Evolutionary conservation across 169 alveolate genomes (phyloP), one percentile per base, ranked within the genome.

Genomic region (Condylostoma magnum): DNA sequence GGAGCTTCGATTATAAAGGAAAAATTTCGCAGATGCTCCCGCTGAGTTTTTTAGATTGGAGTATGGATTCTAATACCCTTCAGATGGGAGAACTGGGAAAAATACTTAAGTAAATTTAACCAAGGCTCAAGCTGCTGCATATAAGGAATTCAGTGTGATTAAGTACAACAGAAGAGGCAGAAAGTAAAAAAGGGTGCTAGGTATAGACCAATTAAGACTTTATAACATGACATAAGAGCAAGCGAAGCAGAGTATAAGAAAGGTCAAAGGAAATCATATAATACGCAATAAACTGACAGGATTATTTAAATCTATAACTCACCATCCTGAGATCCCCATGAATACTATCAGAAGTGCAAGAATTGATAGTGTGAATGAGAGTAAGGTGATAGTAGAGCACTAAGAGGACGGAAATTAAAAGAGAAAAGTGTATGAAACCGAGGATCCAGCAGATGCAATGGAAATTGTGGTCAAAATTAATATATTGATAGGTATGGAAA

Each of bases 321-420:
- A 60, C 27, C 71, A 60, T 34, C 71, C 56, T 12, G 71, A 60
- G 43, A 60, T 60, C 27, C 71, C 71, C 8, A 60, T 60, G 8
- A 0, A 28, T 15, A 36, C 31, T 1, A 60, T 60, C 10, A 22
- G 8, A 8, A n/a, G 20, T 31, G 56, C 43, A 8, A 38, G 20
- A 18, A 52, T 38, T 20, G 71, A 60, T 34, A 15, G 8, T 8
- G 43, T n/a, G 27, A 60, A 60, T 2, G 22, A 38, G 33, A 60
- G 31, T 37, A 15, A 15, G 37, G 36, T 60, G n/a, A 38, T 12
- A 10, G 20, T 60, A 12, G 71, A 60, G 18, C 43, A 60, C 31
- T 20, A 10, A 22, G 71, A 60, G 43, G 71, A 28, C 6, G 31
- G 31, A n/a, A 34, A n/a, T 2, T 6, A 41, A 38, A 60, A 60